A percentile compares a stretch with the other conserved stretches of the same genome.
Evolutionary conservation across 1,284 basidiomycete species (phyloP).

Genomic region (Schizophyllum commune): DNA sequence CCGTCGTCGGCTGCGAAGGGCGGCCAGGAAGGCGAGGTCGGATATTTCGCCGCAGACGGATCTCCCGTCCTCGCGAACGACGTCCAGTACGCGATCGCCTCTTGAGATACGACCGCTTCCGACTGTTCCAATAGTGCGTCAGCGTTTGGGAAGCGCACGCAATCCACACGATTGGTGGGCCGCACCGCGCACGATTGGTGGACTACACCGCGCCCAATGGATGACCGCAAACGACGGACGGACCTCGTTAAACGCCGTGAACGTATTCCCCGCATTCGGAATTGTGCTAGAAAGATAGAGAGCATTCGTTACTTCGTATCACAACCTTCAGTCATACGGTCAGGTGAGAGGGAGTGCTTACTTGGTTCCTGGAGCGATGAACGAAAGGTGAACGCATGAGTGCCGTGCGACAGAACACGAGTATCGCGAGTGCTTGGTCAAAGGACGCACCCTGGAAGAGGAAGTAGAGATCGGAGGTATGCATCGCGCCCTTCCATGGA

Average conservation of each 20-base stretch:
- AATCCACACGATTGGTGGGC: no score
- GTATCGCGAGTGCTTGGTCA: background rate
- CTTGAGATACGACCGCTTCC: constrained; percentile 28
- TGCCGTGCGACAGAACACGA: background rate
- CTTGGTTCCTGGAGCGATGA: constrained; percentile 24
- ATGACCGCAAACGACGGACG: constrained; percentile 5
- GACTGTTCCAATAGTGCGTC: constrained; percentile 20
- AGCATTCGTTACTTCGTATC: background rate
- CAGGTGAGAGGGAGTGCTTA: constrained; percentile 10
- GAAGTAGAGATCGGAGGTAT: constrained; percentile 38
- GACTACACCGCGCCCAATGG: no score
- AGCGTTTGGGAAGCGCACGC: no score
- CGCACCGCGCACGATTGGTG: no score
- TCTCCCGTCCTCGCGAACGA: constrained; percentile 30
- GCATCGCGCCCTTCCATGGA: constrained; percentile 34
- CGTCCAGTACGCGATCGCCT: constrained; percentile 39
- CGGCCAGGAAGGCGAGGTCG: constrained; percentile 26
- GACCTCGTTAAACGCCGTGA: constrained; percentile 31
- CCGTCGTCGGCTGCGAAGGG: constrained; percentile 9
- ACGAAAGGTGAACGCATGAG: background rate
- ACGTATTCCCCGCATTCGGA: constrained; percentile 29
- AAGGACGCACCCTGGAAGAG: constrained; percentile 31
- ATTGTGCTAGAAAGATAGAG: constrained; percentile 12
- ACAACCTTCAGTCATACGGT: background rate
- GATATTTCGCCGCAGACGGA: constrained; percentile 23